These are phyloP conservation scores for Rhodotorula sp. DNA, from an alignment of 1,284 basidiomycete genomes.

Conservation along the genomic window DNA sequence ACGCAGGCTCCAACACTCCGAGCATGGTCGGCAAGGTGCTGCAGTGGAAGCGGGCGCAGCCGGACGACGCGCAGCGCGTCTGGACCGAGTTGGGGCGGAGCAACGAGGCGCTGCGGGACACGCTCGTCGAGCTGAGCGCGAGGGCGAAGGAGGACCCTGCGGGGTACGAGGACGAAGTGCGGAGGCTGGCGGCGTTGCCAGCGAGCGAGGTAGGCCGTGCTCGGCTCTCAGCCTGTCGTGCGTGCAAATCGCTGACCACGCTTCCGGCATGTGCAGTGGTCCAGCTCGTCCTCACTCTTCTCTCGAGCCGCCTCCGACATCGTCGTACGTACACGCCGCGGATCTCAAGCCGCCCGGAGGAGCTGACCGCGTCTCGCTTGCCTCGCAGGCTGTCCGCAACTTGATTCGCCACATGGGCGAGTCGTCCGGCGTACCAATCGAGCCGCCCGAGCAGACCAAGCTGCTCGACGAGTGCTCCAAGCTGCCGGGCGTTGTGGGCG, in stretches of 20 bases:
- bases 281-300: not conserved
- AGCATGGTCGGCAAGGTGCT: conserved; percentile 84
- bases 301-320: conserved; percentile 8
- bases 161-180: conserved; percentile 7
- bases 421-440: conserved; percentile 78
- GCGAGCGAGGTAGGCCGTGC: conserved; percentile 12
- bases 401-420: conserved; percentile 88
- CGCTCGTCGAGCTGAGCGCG: conserved; percentile 9
- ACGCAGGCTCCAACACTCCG: conserved; percentile 90
- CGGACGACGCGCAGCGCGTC: conserved; percentile 55
- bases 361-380: not conserved
- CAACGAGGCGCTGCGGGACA: conserved; percentile 21
- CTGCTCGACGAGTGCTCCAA: conserved; percentile 79
- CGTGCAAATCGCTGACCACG: not conserved
- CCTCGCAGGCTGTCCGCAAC: conserved; percentile 66
- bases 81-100: conserved; percentile 33
- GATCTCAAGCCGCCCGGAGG: too few relatives aligned
- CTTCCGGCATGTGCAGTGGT: conserved; percentile 4
- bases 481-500: conserved; percentile 78
- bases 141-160: not conserved
- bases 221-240: not conserved
- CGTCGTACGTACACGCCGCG: not conserved
- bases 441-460: conserved; percentile 82
- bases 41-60: conserved; percentile 73
- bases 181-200: not conserved